Conservation (phyloP, 495 filamentous ascomycete species). For the Terfezia boudieri region DNA sequence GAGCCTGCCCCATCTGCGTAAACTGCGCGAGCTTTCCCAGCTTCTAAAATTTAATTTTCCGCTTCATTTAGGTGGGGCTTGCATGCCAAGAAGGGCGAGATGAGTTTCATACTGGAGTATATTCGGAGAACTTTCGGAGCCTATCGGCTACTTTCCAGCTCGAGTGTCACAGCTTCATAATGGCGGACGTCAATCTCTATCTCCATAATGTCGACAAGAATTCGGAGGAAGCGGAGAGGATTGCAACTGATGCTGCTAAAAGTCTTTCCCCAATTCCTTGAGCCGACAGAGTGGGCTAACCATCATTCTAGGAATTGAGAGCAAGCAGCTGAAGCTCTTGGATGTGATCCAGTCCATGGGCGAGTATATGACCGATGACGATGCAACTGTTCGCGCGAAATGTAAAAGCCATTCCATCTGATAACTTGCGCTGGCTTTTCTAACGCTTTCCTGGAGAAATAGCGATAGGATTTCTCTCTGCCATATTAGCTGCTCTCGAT, state of each 20-base stretch:
- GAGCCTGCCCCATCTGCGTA: no score
- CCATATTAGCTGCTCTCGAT: slow-evolving; percentile 36
- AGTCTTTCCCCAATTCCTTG: slow-evolving; percentile 21
- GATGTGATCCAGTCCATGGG: slow-evolving; percentile 44
- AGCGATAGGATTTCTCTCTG: slow-evolving; percentile 44
- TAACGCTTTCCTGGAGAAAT: neutral
- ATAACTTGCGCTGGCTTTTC: no score
- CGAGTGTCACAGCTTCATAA: no score
- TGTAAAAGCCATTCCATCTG: slow-evolving; percentile 1
- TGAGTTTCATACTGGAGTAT: no score
- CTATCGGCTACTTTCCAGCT: no score
- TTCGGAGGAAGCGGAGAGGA: slow-evolving; percentile 34
- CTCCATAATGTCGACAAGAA: slow-evolving; percentile 42
- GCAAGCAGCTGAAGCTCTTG: slow-evolving; percentile 38
- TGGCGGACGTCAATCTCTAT: slow-evolving; percentile 22
- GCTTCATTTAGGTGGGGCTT: no score
- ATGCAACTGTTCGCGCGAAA: slow-evolving; percentile 38
- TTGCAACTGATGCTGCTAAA: slow-evolving; percentile 35
- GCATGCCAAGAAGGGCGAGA: no score
- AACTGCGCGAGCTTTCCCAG: no score
- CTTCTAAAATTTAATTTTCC: no score
- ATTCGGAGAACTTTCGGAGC: no score
- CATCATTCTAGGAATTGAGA: slow-evolving; percentile 32
- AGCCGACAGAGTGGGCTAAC: neutral
- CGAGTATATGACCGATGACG: slow-evolving; percentile 50